Base-by-base conservation (phyloP, 2,329 filamentous ascomycete genomes). In the Fusarium nygamai region DNA sequence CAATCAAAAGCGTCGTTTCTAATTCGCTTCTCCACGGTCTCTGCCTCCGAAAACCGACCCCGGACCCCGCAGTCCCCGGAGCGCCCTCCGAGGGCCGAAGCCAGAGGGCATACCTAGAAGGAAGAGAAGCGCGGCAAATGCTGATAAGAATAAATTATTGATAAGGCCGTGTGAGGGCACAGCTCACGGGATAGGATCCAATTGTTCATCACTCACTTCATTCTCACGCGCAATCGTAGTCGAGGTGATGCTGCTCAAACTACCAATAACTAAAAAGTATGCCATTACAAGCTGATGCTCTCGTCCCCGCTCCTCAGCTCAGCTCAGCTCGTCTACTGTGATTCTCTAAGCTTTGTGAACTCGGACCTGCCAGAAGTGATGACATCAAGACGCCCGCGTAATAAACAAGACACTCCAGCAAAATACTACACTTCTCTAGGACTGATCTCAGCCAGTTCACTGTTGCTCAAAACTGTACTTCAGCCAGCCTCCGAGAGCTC, bases 401-500 rank as follows among this genome's bases (percentile, higher is more conserved):
- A 76, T 69, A 74, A 75, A 71, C 59, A 76, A 74, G 65, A 76
- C 58, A 68, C 67, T 61, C 47, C 62, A 68, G 69, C 64, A 71
- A 68, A 57, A 70, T 47, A 46, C 65, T 51, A 31, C 46, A 38
- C 43, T 60, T 61, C 46, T 68, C 60, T 68, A 53, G 36, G 70
- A 31, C 22, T 39, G 47, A 54, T 63, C 44, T 41, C 57, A 61
- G 62, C 31, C 39, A 53, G 47, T 51, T 64, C 69, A 78, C 77
- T 78, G 72, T 72, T 81, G 78, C 75, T 91, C 89, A 76, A 91
- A 90, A 82, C 88, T 91, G 78, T 91, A 91, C 85, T 90, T 90
- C 78, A 91, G 82, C 89, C 89, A 91, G 24, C 88, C 88, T 27
- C 89, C 89, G 46, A 98, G 90, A 22, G 95, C 95, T 78, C 93